Percentiles rank a stretch among this genome's conserved stretches.
These are phyloP conservation scores for Coniosporium apollinis DNA, from an alignment of 495 filamentous ascomycete species.

Conservation along the genomic window DNA sequence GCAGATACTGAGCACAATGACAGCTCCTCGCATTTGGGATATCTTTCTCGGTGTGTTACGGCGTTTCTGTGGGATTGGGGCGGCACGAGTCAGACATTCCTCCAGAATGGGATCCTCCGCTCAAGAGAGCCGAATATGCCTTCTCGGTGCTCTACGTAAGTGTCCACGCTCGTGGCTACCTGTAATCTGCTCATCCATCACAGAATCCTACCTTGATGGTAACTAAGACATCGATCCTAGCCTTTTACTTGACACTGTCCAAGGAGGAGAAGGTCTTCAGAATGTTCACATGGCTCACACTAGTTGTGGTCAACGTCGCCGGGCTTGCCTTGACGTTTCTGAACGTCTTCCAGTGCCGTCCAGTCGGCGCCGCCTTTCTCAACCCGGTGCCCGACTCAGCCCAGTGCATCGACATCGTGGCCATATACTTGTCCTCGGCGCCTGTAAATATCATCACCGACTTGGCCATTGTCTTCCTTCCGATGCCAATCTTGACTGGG, in stretches of 20 bases:
- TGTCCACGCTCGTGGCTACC: slow-evolving; percentile 10
- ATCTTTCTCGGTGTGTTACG: slow-evolving; percentile 59
- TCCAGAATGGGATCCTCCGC: slow-evolving; percentile 23
- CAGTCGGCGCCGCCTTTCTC: slow-evolving; percentile 44
- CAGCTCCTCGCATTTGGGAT: slow-evolving; percentile 59
- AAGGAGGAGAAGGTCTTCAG: slow-evolving; percentile 56
- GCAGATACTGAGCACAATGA: not conserved
- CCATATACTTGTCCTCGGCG: slow-evolving; percentile 67
- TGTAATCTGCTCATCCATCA: slow-evolving; percentile 5
- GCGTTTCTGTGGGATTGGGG: slow-evolving; percentile 53
- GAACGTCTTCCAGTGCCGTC: slow-evolving; percentile 81
- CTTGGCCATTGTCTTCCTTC: slow-evolving; percentile 63
- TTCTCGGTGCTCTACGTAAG: slow-evolving; percentile 73
- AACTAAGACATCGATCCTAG: slow-evolving; percentile 78
- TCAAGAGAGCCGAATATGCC: slow-evolving; percentile 58
- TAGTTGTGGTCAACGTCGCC: slow-evolving; percentile 58
- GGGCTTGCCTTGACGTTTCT: slow-evolving; percentile 67
- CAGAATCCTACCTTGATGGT: slow-evolving; percentile 82
- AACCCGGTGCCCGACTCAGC: slow-evolving; percentile 27
- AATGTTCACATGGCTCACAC: slow-evolving; percentile 49
- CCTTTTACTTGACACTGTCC: slow-evolving; percentile 72
- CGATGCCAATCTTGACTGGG: slow-evolving; percentile 70
- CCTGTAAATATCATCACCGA: slow-evolving; percentile 80
- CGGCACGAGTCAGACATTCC: slow-evolving; percentile 53
- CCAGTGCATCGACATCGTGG: slow-evolving; percentile 57